These are phyloP conservation scores for Xylariaceae sp. DNA, from an alignment of 2,329 filamentous ascomycete species.

Conservation along the genomic window DNA sequence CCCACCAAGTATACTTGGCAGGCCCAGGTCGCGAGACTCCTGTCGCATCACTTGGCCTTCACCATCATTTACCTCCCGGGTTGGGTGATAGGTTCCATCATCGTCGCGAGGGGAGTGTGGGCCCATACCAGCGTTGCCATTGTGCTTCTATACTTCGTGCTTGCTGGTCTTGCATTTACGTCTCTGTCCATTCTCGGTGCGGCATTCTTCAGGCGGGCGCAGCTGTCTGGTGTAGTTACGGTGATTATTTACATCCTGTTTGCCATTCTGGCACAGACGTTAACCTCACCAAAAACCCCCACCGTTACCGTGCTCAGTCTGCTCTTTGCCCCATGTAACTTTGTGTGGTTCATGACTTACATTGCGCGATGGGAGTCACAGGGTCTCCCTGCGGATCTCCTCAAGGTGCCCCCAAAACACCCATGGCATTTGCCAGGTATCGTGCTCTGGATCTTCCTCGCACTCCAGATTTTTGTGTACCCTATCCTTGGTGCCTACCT, in stretches of 20 bases:
- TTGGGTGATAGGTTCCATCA: constrained; percentile 71
- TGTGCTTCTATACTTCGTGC: constrained; percentile 67
- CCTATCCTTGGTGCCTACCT: constrained; percentile 69
- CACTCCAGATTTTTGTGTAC: constrained; percentile 73
- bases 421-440: constrained; percentile 68
- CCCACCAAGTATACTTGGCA: constrained; percentile 69
- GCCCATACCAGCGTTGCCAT: constrained; percentile 57
- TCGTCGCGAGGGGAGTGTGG: constrained; percentile 61
- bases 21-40: constrained; percentile 68
- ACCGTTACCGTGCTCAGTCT: constrained; percentile 65
- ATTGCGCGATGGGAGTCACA: constrained; percentile 71
- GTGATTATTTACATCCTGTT: constrained; percentile 69
- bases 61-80: constrained; percentile 73
- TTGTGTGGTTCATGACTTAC: constrained; percentile 71
- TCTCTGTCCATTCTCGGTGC: constrained; percentile 78
- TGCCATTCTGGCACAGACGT: constrained; percentile 75
- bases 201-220: constrained; percentile 79
- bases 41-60: constrained; percentile 76
- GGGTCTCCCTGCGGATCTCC: constrained; percentile 54
- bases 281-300: constrained; percentile 56
- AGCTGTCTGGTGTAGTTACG: constrained; percentile 78
- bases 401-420: constrained; percentile 53
- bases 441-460: constrained; percentile 69
- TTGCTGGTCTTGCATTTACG: constrained; percentile 70
- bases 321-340: constrained; percentile 83